Conservation (phyloP, 345 rosid genomes). For the Raphanus sativus region DNA sequence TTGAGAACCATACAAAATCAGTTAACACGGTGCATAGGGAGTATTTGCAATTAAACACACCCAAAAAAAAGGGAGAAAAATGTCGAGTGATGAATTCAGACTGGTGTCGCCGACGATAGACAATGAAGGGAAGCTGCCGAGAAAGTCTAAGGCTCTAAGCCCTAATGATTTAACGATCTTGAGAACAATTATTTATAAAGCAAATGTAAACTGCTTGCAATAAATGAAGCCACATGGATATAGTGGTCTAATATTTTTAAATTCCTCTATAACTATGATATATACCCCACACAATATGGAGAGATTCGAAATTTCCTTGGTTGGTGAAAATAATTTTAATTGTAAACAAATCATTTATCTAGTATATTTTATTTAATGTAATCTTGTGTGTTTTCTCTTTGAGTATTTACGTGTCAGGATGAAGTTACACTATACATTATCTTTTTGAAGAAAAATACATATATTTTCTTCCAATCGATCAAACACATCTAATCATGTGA, state of each 20-base stretch:
- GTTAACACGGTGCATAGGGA: background rate
- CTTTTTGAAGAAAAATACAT: background rate
- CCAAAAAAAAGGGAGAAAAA: constrained; percentile 3
- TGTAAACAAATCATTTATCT: background rate
- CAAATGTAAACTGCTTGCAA: constrained; percentile 27
- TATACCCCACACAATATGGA: no score
- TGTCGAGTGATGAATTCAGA: constrained; percentile 59
- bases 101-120: constrained; percentile 55
- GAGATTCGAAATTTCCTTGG: background rate
- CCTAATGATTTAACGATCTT: constrained; percentile 38
- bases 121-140: constrained; percentile 62
- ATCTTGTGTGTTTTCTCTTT: background rate
- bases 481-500: constrained; percentile 25
- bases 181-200: constrained; percentile 30
- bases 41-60: background rate
- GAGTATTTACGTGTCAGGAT: background rate
- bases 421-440: background rate
- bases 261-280: background rate
- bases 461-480: background rate
- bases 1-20: background rate
- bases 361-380: background rate
- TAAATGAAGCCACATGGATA: constrained; percentile 53
- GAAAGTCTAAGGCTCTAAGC: no score
- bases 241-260: constrained; percentile 16
- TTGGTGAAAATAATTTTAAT: background rate